phyloP scores from a whole-genome alignment of 805 yeast species.

The Candida succiphila region DNA sequence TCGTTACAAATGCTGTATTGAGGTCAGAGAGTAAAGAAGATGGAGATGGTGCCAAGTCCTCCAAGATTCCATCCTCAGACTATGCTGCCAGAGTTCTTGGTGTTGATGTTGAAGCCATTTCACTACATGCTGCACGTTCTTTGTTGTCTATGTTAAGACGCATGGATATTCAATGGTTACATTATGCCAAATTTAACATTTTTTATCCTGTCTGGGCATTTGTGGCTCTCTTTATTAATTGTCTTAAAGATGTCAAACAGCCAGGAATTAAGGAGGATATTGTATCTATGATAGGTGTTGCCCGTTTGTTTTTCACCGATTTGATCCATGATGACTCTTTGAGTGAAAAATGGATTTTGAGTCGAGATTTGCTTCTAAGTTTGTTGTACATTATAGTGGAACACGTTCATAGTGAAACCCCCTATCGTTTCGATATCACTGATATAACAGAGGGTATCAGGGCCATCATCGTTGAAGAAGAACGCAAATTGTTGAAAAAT shows the following conservation, averaged over 20 bases:
- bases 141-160: constrained; percentile 11
- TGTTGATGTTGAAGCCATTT: constrained; percentile 5
- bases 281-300: constrained; percentile 11
- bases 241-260: constrained; percentile 11
- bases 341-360: constrained; percentile 8
- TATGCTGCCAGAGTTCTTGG: neutral
- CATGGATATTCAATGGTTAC: constrained; percentile 6
- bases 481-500: no score
- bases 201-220: constrained; percentile 23
- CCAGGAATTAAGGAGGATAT: constrained; percentile 13
- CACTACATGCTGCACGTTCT: constrained; percentile 17
- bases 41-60: neutral
- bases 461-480: neutral
- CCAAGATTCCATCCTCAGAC: neutral
- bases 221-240: constrained; percentile 17
- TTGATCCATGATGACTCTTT: neutral
- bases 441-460: constrained; percentile 10
- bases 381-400: constrained; percentile 14
- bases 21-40: constrained; percentile 1
- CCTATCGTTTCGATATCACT: constrained; percentile 9
- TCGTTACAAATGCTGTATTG: constrained; percentile 9
- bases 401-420: constrained; percentile 7
- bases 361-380: constrained; percentile 9
- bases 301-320: constrained; percentile 9
- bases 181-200: constrained; percentile 11